phyloP scores from a whole-genome alignment of 371 early-diverging fungal species.

The Massospora cicadina region DNA sequence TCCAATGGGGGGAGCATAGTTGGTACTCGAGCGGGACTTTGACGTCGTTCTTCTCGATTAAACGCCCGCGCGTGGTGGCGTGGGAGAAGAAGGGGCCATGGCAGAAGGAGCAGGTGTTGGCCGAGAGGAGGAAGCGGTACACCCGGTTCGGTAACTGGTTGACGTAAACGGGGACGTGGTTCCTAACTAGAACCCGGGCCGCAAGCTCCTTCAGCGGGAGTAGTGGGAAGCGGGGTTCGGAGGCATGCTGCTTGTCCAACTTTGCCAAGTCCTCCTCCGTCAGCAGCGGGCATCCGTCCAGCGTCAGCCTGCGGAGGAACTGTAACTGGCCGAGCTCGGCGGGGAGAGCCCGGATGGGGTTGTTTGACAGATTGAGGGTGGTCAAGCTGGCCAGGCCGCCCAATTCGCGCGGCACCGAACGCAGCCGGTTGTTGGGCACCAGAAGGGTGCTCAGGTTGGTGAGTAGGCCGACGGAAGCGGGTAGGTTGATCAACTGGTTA shows the following conservation, averaged over 20 bases:
- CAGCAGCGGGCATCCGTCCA: constrained; percentile 35
- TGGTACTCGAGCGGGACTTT: constrained; percentile 49
- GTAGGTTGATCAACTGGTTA: constrained; percentile 42
- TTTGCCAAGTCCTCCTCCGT: constrained; percentile 9
- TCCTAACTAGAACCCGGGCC: neutral
- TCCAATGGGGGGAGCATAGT: constrained; percentile 64
- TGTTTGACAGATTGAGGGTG: constrained; percentile 44
- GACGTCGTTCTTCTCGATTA: constrained; percentile 37
- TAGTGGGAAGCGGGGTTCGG: neutral
- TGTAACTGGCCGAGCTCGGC: constrained; percentile 50
- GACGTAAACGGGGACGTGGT: neutral
- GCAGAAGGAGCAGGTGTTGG: constrained; percentile 63
- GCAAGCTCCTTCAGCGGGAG: neutral
- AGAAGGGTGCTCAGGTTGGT: constrained; percentile 34
- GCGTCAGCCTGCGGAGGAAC: constrained; percentile 33
- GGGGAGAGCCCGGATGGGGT: constrained; percentile 44
- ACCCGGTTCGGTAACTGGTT: constrained; percentile 17
- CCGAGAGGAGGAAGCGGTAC: constrained; percentile 42
- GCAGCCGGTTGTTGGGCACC: constrained; percentile 32
- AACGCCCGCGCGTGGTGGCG: constrained; percentile 32
- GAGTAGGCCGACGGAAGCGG: constrained; percentile 36
- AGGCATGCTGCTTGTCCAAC: neutral
- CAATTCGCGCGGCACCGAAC: constrained; percentile 36
- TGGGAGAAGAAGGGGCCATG: constrained; percentile 70
- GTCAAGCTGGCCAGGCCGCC: constrained; percentile 31